A percentile compares a stretch with the other conserved stretches of the same genome.
Conservation (phyloP, 495 filamentous ascomycete species). For the Aspergillus campestris region DNA sequence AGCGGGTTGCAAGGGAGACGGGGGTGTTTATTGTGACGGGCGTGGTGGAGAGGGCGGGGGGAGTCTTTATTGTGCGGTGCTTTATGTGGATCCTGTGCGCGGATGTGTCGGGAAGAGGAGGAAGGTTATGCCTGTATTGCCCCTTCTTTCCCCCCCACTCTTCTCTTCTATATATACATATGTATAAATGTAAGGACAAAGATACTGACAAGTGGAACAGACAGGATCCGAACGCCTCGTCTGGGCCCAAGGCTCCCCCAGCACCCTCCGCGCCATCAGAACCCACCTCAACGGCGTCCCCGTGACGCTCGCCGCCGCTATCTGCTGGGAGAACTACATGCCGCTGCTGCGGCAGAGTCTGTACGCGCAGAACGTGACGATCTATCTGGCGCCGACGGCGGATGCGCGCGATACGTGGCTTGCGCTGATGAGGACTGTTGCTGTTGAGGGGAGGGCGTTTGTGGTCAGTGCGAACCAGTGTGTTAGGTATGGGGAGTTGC, state of each 20-base stretch:
- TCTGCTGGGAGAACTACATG: slow-evolving; percentile 99
- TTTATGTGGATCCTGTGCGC: slow-evolving; percentile 69
- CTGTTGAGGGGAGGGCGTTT: slow-evolving; percentile 71
- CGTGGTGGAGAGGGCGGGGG: slow-evolving; percentile 69
- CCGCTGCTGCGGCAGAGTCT: slow-evolving; percentile 71
- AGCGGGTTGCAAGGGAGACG: slow-evolving; percentile 62
- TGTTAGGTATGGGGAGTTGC: slow-evolving; percentile 49
- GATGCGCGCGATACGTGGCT: slow-evolving; percentile 82
- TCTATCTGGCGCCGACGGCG: slow-evolving; percentile 89
- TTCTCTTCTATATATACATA: neutral
- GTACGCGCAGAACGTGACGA: slow-evolving; percentile 85
- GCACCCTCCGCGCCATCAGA: slow-evolving; percentile 71
- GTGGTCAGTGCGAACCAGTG: slow-evolving; percentile 88
- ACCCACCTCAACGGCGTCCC: slow-evolving; percentile 71
- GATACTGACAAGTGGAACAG: slow-evolving; percentile 30
- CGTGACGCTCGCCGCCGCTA: slow-evolving; percentile 73
- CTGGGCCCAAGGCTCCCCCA: slow-evolving; percentile 81
- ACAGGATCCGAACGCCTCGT: slow-evolving; percentile 76
- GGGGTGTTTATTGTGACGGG: slow-evolving; percentile 75
- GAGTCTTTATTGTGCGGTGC: slow-evolving; percentile 77
- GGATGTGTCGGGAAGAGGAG: slow-evolving; percentile 79
- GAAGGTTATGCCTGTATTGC: slow-evolving; percentile 80
- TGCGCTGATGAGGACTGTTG: slow-evolving; percentile 71
- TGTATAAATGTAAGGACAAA: no score
- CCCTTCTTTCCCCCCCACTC: neutral